Percentiles rank a stretch among this genome's conserved stretches.
These are phyloP conservation scores for Rehmannia glutinosa DNA, from an alignment of 257 asterid species.

Conservation along the genomic window DNA sequence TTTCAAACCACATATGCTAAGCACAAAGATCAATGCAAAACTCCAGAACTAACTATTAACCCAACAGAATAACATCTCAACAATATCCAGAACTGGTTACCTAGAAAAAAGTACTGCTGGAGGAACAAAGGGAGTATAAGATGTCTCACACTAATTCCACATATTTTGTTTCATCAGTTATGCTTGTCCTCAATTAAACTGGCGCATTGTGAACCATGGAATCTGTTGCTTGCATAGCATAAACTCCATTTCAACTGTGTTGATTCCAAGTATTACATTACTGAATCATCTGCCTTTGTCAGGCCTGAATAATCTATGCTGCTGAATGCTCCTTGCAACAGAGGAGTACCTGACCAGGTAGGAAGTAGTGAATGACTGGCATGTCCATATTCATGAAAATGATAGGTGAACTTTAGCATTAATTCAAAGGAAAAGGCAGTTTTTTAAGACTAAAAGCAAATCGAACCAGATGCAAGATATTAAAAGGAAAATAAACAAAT, in stretches of 20 bases:
- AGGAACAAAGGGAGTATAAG: slow-evolving; percentile 62
- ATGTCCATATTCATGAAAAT: not conserved
- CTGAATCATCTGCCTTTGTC: not conserved
- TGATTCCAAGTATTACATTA: not conserved
- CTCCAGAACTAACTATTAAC: slow-evolving; percentile 2
- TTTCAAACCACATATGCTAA: not conserved
- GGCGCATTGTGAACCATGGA: slow-evolving; percentile 27
- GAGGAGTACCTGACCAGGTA: not conserved
- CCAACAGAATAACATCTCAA: slow-evolving; percentile 8
- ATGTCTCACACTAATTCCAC: slow-evolving; percentile 42
- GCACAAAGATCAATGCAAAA: not conserved
- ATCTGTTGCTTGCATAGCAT: slow-evolving; percentile 60
- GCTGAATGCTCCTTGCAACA: not conserved
- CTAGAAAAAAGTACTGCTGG: slow-evolving; percentile 58
- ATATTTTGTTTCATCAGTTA: too few relatives aligned
- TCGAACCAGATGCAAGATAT: not conserved
- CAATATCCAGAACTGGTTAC: slow-evolving; percentile 29
- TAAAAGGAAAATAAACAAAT: not conserved
- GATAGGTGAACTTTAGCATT: not conserved
- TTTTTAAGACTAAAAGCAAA: not conserved
- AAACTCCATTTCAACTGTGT: slow-evolving; percentile 65
- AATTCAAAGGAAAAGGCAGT: not conserved
- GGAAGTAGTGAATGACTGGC: not conserved
- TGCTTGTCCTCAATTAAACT: too few relatives aligned
- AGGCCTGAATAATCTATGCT: not conserved